A percentile compares a stretch with the other conserved stretches of the same genome.
Evolutionary conservation across 2,329 filamentous ascomycete species (phyloP).

Genomic region (Ophiostoma fasciatum): DNA sequence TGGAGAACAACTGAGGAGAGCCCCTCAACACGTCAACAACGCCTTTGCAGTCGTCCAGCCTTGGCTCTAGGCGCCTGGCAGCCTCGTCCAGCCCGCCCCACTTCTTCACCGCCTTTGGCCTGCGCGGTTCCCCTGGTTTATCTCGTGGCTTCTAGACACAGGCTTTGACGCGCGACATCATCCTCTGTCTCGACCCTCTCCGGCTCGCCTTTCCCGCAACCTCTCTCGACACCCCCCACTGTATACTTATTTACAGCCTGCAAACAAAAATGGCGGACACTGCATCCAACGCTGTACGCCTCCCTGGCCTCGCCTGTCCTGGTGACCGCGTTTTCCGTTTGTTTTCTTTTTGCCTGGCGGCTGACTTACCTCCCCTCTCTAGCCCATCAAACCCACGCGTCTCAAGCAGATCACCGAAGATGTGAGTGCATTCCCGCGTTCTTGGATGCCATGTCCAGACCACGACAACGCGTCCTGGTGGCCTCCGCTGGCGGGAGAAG

Average conservation of each 20-base stretch:
- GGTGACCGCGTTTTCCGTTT: too few species aligned
- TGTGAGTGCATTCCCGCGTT: conserved; percentile 42
- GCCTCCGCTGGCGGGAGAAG: too few species aligned
- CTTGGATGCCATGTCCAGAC: background rate
- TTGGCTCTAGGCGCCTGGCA: too few species aligned
- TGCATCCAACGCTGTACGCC: conserved; percentile 6
- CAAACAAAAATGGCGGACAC: conserved; percentile 8
- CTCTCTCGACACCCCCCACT: background rate
- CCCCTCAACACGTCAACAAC: too few species aligned
- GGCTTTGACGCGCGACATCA: background rate
- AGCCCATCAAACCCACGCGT: conserved; percentile 64
- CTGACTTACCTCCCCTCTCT: background rate
- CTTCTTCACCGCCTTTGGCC: conserved; percentile 5
- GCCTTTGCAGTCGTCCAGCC: too few species aligned
- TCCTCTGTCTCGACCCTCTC: conserved; percentile 2
- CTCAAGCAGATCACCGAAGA: conserved; percentile 77
- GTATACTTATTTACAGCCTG: too few species aligned
- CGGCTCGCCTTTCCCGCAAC: background rate
- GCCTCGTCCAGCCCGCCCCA: too few species aligned
- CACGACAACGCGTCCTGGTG: too few species aligned
- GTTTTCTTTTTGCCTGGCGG: background rate
- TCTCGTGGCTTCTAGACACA: too few species aligned
- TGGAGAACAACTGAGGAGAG: too few species aligned
- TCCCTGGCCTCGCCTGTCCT: too few species aligned
- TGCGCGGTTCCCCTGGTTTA: too few species aligned